Conservation (phyloP, 225 moss, liverwort and hornwort species). For the Pseudisothecium myosuroides region DNA sequence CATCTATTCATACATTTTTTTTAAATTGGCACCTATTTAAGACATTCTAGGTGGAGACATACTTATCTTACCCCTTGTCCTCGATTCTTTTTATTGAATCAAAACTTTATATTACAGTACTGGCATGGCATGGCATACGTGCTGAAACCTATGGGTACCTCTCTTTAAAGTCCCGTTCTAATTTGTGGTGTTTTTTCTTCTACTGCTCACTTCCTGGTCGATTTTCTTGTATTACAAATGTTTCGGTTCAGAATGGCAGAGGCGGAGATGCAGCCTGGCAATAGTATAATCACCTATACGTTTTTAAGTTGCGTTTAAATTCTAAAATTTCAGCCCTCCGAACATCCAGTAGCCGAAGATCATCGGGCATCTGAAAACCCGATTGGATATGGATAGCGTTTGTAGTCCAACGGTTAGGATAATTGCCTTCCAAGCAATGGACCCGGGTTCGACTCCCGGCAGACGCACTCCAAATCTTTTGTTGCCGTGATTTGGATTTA, state of each 20-base stretch:
- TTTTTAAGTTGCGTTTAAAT: rapidly evolving
- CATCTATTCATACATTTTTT: not conserved
- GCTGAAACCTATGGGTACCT: not conserved
- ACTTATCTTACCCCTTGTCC: not conserved
- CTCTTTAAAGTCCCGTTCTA: not conserved
- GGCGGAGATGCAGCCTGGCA: no score
- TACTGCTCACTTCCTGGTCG: not conserved
- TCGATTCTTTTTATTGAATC: not conserved
- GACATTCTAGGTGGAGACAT: not conserved
- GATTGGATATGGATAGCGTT: not conserved
- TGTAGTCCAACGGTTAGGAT: slow-evolving; percentile 98
- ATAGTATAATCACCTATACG: rapidly evolving
- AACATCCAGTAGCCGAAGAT: rapidly evolving
- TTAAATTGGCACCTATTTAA: not conserved
- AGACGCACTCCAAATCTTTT: not conserved
- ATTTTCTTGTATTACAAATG: not conserved
- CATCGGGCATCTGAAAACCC: rapidly evolving
- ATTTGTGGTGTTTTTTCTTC: not conserved
- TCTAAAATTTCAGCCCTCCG: rapidly evolving
- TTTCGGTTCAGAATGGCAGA: no score
- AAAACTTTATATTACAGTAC: not conserved
- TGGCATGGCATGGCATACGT: not conserved
- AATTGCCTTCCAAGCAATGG: slow-evolving; percentile 88
- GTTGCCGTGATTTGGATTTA: not conserved
- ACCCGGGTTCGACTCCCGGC: slow-evolving; percentile 72